phyloP scores from a whole-genome alignment of 768 basidiomycete species.

The Postia placenta region DNA sequence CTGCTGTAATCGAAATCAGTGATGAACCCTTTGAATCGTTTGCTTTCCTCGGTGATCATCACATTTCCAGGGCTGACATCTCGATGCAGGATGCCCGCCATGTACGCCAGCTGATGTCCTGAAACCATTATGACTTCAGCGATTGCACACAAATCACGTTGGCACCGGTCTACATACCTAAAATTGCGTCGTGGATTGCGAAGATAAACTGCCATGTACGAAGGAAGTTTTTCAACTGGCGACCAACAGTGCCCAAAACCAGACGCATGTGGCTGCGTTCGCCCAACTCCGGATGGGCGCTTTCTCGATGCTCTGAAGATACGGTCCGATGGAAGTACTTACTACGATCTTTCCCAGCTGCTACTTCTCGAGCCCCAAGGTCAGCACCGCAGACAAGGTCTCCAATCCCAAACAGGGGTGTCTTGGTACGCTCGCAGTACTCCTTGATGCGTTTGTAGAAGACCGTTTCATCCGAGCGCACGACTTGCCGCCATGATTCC shows the following conservation, averaged over 20 bases:
- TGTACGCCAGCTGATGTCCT: conserved; percentile 6
- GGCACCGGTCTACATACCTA: not conserved
- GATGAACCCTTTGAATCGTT: conserved; percentile 5
- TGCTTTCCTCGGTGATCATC: not conserved
- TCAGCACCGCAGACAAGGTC: not conserved
- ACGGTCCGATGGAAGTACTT: not conserved
- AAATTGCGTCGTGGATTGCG: not conserved
- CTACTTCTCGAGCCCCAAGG: not conserved
- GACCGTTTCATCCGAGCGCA: not conserved
- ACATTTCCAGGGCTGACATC: conserved; percentile 12
- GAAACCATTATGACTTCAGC: no score
- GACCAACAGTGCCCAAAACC: no score
- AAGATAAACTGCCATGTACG: not conserved
- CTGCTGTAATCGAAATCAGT: conserved; percentile 13
- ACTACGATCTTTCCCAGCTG: not conserved
- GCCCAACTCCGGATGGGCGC: not conserved
- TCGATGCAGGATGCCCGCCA: conserved; percentile 5
- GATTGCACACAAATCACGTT: no score
- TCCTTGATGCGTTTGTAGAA: not conserved
- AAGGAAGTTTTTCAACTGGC: not conserved
- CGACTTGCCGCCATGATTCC: not conserved
- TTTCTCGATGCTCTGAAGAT: not conserved
- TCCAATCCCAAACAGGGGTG: not conserved
- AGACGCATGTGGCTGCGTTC: no score
- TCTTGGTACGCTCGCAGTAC: not conserved